These are phyloP conservation scores for Aureobasidium sp. DNA, from an alignment of 2,329 filamentous ascomycete species.

Conservation along the genomic window DNA sequence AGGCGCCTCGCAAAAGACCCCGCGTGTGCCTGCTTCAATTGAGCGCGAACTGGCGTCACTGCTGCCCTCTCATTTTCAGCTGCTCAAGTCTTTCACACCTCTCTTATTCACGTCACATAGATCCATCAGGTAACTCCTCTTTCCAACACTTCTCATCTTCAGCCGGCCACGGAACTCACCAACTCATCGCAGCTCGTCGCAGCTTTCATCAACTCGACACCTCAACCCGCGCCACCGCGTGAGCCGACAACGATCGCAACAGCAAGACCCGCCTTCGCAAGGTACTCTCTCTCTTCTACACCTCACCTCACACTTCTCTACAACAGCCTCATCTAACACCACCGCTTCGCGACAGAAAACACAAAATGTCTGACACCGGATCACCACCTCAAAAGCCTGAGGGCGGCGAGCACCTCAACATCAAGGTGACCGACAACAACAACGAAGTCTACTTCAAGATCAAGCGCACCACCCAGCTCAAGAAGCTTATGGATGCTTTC, in stretches of 20 bases:
- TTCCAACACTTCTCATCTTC: background rate
- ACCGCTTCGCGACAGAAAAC: conserved; percentile 31
- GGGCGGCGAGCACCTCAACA: conserved; percentile 79
- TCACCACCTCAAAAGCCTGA: conserved; percentile 31
- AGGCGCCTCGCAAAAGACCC: background rate
- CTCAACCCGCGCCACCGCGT: conserved; percentile 4
- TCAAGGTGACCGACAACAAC: conserved; percentile 98
- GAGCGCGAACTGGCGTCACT: conserved; percentile 10
- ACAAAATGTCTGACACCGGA: conserved; percentile 43
- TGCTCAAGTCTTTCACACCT: background rate
- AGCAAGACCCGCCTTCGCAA: conserved; percentile 11
- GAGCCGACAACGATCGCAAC: background rate
- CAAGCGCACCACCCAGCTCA: conserved; percentile 89
- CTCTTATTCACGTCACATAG: background rate
- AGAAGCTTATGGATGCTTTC: conserved; percentile 98
- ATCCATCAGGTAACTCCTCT: background rate
- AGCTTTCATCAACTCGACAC: background rate
- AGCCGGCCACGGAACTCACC: background rate
- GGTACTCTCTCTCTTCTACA: background rate
- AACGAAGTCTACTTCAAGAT: conserved; percentile 99
- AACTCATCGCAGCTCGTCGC: background rate
- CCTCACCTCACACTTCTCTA: background rate
- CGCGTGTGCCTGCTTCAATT: conserved; percentile 4
- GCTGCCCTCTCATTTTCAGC: background rate
- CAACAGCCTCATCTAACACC: background rate